Evolutionary conservation across 805 yeast genomes (phyloP).

Genomic region (Starmerella apicola): DNA sequence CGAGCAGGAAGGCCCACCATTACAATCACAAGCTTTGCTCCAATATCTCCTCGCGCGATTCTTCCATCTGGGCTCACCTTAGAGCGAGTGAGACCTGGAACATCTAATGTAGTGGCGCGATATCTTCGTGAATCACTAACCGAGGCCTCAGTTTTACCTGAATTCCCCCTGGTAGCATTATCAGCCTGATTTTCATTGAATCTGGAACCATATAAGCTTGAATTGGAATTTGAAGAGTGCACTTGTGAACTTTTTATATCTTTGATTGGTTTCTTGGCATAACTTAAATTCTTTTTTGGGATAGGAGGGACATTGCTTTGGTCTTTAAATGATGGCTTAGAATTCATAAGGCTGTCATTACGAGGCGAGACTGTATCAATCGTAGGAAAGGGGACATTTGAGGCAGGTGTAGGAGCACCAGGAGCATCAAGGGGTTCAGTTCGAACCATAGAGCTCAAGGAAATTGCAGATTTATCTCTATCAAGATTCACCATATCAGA

Average conservation of each 20-base stretch:
- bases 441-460: constrained; percentile 12
- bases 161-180: too few species aligned
- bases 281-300: neutral
- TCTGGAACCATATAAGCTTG: too few species aligned
- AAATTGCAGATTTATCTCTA: too few species aligned
- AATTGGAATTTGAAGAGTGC: too few species aligned
- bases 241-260: too few species aligned
- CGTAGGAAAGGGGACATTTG: neutral
- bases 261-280: neutral
- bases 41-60: constrained; percentile 44
- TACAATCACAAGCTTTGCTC: constrained; percentile 75
- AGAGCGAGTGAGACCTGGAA: constrained; percentile 82
- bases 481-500: too few species aligned
- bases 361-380: too few species aligned
- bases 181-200: too few species aligned
- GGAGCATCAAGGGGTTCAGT: constrained; percentile 6
- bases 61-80: constrained; percentile 60
- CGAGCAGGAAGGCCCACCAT: constrained; percentile 95
- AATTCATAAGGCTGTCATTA: too few species aligned
- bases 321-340: too few species aligned
- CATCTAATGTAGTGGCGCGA: constrained; percentile 71
- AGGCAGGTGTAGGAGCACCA: neutral
- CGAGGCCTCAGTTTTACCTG: too few species aligned
- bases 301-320: too few species aligned
- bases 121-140: constrained; percentile 16